Conservation (phyloP, 495 filamentous ascomycete species). For the Neurospora intermedia region DNA sequence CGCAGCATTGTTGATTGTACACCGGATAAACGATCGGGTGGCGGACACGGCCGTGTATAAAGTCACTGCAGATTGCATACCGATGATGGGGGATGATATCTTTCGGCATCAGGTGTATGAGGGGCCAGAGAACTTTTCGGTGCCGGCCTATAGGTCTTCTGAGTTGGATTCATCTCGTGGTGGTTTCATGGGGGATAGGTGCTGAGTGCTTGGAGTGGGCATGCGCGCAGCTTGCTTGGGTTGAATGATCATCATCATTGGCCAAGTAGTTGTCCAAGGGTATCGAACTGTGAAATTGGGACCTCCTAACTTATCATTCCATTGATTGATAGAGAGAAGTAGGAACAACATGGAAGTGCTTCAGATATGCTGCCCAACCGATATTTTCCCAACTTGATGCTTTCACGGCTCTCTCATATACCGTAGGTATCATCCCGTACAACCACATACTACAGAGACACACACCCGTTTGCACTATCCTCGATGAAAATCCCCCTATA, state of each 20-base stretch:
- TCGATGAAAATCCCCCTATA: conserved; percentile 48
- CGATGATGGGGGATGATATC: conserved; percentile 5
- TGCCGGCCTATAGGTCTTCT: conserved; percentile 8
- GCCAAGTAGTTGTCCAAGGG: not conserved
- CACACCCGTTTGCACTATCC: conserved; percentile 32
- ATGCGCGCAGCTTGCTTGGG: not conserved
- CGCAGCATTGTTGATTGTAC: conserved; percentile 1
- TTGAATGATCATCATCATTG: too few relatives aligned
- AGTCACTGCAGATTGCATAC: conserved; percentile 1
- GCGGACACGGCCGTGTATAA: conserved; percentile 8
- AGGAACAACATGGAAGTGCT: not conserved
- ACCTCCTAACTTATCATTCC: not conserved
- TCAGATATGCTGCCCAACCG: too few relatives aligned
- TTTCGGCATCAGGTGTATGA: conserved; percentile 19
- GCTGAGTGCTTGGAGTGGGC: not conserved
- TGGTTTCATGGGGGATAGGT: not conserved
- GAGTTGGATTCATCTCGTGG: not conserved
- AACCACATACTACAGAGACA: conserved; percentile 26
- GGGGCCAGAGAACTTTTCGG: conserved; percentile 21
- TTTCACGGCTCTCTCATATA: not conserved
- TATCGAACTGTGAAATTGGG: not conserved
- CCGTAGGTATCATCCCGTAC: not conserved
- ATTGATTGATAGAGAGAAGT: not conserved
- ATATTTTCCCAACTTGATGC: too few relatives aligned
- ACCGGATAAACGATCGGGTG: conserved; percentile 3